Percentiles rank a stretch among this genome's conserved stretches.
These are phyloP conservation scores for Straminergon stramineum DNA, from an alignment of 225 moss, liverwort and hornwort species.

Conservation along the genomic window DNA sequence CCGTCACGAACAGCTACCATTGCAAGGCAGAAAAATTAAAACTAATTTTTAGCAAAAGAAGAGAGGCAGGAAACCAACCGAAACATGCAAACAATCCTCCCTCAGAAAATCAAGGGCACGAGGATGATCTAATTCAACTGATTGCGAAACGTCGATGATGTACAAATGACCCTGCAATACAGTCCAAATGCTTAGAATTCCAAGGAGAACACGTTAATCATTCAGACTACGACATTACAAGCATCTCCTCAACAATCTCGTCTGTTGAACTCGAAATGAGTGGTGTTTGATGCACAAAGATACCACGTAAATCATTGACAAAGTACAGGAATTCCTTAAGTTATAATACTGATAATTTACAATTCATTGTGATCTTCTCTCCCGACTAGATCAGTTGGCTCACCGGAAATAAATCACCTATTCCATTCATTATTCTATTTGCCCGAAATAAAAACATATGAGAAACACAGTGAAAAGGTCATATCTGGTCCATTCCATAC, in stretches of 20 bases:
- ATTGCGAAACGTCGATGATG: slow-evolving; percentile 95
- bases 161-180: slow-evolving; percentile 73
- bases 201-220: neutral
- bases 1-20: neutral
- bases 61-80: slow-evolving; percentile 33
- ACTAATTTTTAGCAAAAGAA: neutral
- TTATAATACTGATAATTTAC: neutral
- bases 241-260: neutral
- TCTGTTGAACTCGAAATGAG: neutral
- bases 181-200: neutral
- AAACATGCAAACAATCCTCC: slow-evolving; percentile 90
- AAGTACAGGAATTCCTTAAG: neutral
- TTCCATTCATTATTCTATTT: neutral
- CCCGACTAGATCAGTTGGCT: neutral
- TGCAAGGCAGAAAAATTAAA: neutral
- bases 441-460: neutral
- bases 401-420: neutral
- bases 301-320: neutral
- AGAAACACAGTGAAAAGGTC: neutral
- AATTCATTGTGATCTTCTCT: neutral
- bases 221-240: neutral
- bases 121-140: slow-evolving; percentile 96
- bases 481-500: neutral
- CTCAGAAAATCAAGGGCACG: slow-evolving; percentile 89
- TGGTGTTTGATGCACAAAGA: neutral